Conservation (phyloP, 768 basidiomycete species). For the Lactarius vividus region DNA sequence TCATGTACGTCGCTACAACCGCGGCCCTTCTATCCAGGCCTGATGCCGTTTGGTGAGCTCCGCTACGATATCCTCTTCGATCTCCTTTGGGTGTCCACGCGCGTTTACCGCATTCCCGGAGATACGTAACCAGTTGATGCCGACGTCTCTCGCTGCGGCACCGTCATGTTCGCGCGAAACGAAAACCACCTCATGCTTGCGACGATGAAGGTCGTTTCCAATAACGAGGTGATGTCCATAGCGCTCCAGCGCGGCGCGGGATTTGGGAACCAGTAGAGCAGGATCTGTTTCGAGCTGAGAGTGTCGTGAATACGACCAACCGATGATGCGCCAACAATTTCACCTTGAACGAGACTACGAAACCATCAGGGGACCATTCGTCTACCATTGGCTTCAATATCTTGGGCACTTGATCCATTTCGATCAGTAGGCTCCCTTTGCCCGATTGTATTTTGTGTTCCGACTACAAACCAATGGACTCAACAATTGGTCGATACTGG, state of each 20-base stretch:
- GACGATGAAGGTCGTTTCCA: conserved; percentile 88
- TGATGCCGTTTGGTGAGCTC: conserved; percentile 75
- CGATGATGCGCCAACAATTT: not conserved
- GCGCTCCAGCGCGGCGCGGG: conserved; percentile 78
- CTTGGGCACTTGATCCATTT: conserved; percentile 99
- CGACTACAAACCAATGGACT: conserved; percentile 50
- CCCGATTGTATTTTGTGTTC: conserved; percentile 99
- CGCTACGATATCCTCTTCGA: conserved; percentile 86
- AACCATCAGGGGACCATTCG: conserved; percentile 90
- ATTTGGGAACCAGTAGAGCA: conserved; percentile 83
- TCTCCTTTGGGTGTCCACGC: conserved; percentile 56
- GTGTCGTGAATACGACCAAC: not conserved
- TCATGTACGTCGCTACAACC: not conserved
- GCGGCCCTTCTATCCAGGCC: conserved; percentile 53
- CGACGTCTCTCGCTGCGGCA: conserved; percentile 37
- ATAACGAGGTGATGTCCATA: conserved; percentile 98
- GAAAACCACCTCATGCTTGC: conserved; percentile 92
- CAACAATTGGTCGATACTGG: not conserved
- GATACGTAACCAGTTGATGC: conserved; percentile 65
- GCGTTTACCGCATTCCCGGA: conserved; percentile 38
- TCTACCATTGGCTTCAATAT: conserved; percentile 89
- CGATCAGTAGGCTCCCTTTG: conserved; percentile 87
- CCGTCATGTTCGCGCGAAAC: conserved; percentile 52
- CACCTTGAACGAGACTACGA: conserved; percentile 97
- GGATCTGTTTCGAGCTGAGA: conserved; percentile 91